Evolutionary conservation across 371 early-diverging fungal species (phyloP).

Genomic region (Rhizopus stolonifer): DNA sequence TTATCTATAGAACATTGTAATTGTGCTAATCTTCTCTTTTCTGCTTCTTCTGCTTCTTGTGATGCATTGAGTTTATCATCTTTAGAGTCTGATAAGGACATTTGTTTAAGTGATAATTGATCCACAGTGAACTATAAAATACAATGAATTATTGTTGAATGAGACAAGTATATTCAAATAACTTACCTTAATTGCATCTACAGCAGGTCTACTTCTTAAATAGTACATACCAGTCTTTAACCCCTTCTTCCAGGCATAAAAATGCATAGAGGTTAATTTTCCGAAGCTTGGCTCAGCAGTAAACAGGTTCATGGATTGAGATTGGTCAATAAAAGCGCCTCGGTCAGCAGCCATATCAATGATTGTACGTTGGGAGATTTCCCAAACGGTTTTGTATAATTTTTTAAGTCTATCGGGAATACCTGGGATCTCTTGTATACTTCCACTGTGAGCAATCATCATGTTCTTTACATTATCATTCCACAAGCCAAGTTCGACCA

Average conservation of each 20-base stretch:
- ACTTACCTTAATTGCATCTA: conserved; percentile 91
- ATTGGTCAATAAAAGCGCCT: conserved; percentile 98
- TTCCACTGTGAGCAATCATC: conserved; percentile 94
- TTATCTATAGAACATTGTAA: conserved; percentile 88
- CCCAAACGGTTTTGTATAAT: conserved; percentile 98
- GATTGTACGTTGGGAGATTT: conserved; percentile 86
- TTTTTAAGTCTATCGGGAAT: conserved; percentile 89
- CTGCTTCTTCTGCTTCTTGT: conserved; percentile 11
- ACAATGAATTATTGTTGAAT: not conserved
- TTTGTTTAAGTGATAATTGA: conserved; percentile 54
- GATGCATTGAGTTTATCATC: conserved; percentile 26
- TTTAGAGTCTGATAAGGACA: conserved; percentile 24
- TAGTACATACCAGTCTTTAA: conserved; percentile 99
- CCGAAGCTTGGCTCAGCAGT: conserved; percentile 90
- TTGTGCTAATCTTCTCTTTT: conserved; percentile 22
- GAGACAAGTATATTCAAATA: not conserved
- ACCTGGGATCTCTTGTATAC: conserved; percentile 77
- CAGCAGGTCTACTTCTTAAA: conserved; percentile 95
- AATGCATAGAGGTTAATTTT: conserved; percentile 98
- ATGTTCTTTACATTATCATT: conserved; percentile 91
- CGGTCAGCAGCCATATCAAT: conserved; percentile 88
- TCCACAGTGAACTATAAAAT: conserved; percentile 64
- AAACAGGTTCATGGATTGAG: conserved; percentile 98
- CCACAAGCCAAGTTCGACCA: conserved; percentile 93
- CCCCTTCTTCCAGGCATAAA: conserved; percentile 98